Evolutionary conservation across 495 filamentous ascomycete species (phyloP).

Genomic region (Tetracladium marchalianum): DNA sequence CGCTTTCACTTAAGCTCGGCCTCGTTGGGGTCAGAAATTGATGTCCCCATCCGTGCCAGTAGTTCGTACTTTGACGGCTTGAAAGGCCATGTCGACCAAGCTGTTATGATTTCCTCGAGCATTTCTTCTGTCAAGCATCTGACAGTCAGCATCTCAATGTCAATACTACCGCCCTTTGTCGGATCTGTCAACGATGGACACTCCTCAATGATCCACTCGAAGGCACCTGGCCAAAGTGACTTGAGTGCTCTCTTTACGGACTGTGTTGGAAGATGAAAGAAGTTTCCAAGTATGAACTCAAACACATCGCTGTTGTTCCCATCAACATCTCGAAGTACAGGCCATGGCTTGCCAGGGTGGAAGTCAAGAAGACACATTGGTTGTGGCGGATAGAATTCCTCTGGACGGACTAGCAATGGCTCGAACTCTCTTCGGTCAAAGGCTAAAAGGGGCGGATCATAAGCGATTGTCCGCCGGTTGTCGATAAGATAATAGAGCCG

Average conservation of each 20-base stretch:
- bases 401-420: constrained; percentile 9
- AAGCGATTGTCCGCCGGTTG: not conserved
- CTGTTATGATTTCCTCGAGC: constrained; percentile 36
- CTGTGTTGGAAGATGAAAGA: constrained; percentile 5
- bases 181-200: constrained; percentile 32
- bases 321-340: constrained; percentile 9
- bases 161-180: constrained; percentile 26
- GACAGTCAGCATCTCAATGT: constrained; percentile 25
- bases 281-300: constrained; percentile 11
- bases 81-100: constrained; percentile 53
- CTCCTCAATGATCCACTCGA: constrained; percentile 27
- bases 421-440: constrained; percentile 19
- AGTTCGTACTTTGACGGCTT: constrained; percentile 32
- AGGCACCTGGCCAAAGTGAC: constrained; percentile 25
- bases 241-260: constrained; percentile 4
- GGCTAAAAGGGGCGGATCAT: constrained; percentile 7
- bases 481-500: not conserved
- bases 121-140: constrained; percentile 35
- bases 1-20: no score
- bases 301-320: constrained; percentile 10
- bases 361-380: constrained; percentile 18
- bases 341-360: constrained; percentile 14
- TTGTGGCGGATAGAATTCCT: constrained; percentile 13
- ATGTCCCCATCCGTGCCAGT: constrained; percentile 21
- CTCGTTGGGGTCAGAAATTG: not conserved